Evolutionary conservation across 192 early-diverging fungal genomes (phyloP).

Genomic region (Phycomyces blakesleeanus): DNA sequence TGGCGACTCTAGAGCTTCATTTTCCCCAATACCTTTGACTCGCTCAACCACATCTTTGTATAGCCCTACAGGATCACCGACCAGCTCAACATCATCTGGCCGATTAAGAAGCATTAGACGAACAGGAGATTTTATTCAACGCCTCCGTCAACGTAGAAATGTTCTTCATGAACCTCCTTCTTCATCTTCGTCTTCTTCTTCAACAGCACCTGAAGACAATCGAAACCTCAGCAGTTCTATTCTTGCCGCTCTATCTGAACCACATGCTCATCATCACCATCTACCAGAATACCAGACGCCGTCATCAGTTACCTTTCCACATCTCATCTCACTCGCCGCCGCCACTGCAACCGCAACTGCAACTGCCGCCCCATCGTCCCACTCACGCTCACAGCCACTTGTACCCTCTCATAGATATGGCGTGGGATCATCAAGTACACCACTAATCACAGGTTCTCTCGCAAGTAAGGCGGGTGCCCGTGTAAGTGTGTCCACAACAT

Average conservation of each 20-base stretch:
- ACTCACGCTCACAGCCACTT: conserved; percentile 27
- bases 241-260: background rate
- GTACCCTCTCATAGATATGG: conserved; percentile 20
- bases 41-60: conserved; percentile 16
- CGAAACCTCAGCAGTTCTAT: background rate
- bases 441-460: background rate
- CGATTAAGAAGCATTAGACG: conserved; percentile 10
- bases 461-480: conserved; percentile 6
- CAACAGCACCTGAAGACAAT: background rate
- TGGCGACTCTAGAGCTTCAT: background rate
- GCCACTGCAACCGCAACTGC: conserved; percentile 26
- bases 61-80: conserved; percentile 4
- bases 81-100: conserved; percentile 9
- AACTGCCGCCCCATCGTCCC: conserved; percentile 34
- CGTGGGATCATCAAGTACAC: background rate
- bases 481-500: conserved; percentile 3
- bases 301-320: conserved; percentile 10
- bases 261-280: background rate
- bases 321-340: conserved; percentile 4
- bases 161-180: background rate
- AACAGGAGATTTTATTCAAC: conserved; percentile 20
- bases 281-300: background rate
- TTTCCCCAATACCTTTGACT: conserved; percentile 15
- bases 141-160: conserved; percentile 13
- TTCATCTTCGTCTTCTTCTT: conserved; percentile 1